Base-by-base conservation (phyloP, 768 basidiomycete genomes). In the Favolaschia claudopus region DNA sequence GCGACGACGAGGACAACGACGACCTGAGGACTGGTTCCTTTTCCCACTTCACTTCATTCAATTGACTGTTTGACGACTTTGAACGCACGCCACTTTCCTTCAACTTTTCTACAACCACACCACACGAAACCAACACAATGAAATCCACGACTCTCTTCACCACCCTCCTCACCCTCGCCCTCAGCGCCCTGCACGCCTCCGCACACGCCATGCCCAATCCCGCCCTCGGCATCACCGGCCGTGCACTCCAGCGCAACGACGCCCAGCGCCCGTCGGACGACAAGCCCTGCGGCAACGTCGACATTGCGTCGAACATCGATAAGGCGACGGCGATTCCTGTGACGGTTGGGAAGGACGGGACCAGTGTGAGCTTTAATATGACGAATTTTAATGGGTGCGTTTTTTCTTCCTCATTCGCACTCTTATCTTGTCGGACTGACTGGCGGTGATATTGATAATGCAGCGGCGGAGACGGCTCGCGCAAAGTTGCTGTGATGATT, bases 341-440 rank as follows among this genome's bases (percentile, higher is more conserved):
- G 17, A 46, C 43, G 33, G 7, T 28, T 0, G n/a, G n/a, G n/a
- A n/a, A n/a, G n/a, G 62, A 63, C 22, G 62, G 62, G 14, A 38
- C 45, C 9, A 45, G 33, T 24, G 56, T 58, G 7, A 45, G 29
- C 28, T 32, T 63, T 15, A 63, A 63, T 28, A 28, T 63, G n/a
- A 63, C 62, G 20, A 58, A 63, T 42, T 63, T 31, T 29, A 63
- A 63, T n/a, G 28, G 33, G 62, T 62, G 49, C 47, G 59, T 55
- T 14, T 1, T 32, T n/a, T 17, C 19, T 15, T 33, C 20, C 13
- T 36, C 34, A 39, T 25, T 22, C 14, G 38, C 14, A 5, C 7
- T 22, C 3, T 12, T 4, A 8, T 19, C 20, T 2, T n/a, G 2
- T 15, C 3, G 15, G 15, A 19, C 29, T 48, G n/a, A 31, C 20